phyloP scores from a whole-genome alignment of 306 rosid species.

The Sechiopsis laciniata region DNA sequence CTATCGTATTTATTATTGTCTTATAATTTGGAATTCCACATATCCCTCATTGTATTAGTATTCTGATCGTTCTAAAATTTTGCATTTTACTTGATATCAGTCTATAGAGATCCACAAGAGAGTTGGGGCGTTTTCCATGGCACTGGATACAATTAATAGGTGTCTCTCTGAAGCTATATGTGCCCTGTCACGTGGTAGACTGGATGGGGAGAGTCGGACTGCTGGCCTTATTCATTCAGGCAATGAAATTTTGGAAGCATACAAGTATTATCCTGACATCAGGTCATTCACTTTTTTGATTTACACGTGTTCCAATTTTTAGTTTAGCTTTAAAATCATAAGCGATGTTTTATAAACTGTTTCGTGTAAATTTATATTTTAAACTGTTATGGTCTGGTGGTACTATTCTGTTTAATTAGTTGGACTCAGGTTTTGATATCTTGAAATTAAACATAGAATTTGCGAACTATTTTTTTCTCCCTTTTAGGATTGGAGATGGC shows the following conservation, averaged over 20 bases:
- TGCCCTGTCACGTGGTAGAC: conserved; percentile 81
- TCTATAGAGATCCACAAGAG: conserved; percentile 93
- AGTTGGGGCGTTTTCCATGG: conserved; percentile 87
- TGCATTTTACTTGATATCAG: conserved; percentile 33
- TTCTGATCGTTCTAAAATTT: conserved; percentile 6
- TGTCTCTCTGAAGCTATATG: conserved; percentile 94
- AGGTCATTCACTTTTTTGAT: conserved; percentile 43
- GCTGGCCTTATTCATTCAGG: conserved; percentile 87
- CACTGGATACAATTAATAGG: conserved; percentile 84
- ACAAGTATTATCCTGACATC: conserved; percentile 61
- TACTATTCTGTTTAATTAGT: background rate
- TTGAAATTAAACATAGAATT: background rate
- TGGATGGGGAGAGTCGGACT: conserved; percentile 88
- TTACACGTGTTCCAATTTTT: background rate
- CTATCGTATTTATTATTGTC: conserved; percentile 13
- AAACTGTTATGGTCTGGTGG: background rate
- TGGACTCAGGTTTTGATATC: background rate
- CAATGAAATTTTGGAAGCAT: conserved; percentile 78
- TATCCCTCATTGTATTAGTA: background rate
- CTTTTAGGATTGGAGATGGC: background rate
- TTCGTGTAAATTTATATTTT: background rate
- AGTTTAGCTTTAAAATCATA: background rate
- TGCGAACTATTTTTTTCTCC: background rate
- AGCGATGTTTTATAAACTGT: background rate
- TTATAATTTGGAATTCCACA: background rate